These are phyloP conservation scores for Avena insularis DNA, from an alignment of 176 grass and related monocot species.

Conservation along the genomic window DNA sequence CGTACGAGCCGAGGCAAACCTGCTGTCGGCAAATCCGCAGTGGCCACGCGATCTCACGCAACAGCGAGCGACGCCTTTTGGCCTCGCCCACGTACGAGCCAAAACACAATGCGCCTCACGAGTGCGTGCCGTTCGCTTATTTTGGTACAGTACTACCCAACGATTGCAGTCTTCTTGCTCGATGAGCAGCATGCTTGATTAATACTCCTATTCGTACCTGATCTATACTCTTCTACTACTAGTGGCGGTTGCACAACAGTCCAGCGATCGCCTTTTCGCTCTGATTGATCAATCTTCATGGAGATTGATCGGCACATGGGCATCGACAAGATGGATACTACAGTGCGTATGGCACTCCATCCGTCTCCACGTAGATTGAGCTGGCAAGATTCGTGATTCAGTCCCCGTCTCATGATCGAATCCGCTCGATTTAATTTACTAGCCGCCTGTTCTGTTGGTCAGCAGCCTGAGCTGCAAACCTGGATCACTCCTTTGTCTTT, in stretches of 20 bases:
- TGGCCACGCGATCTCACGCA: no score
- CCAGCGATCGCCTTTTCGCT: conserved; percentile 13
- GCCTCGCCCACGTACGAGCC: no score
- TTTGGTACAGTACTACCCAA: no score
- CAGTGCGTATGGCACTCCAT: no score
- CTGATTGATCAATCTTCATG: background rate
- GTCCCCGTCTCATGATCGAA: background rate
- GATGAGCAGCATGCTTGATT: background rate
- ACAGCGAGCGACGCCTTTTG: no score
- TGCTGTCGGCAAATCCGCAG: no score
- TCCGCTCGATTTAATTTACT: background rate
- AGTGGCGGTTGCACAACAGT: background rate
- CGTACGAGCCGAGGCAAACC: no score
- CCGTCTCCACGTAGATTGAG: background rate
- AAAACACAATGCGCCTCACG: no score
- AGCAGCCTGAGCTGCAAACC: background rate
- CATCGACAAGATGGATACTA: background rate
- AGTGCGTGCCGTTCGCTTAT: no score
- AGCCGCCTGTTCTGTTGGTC: background rate
- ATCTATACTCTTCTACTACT: no score
- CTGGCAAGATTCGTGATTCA: background rate
- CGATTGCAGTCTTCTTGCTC: no score
- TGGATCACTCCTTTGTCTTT: background rate
- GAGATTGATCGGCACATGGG: no score
- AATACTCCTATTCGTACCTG: background rate